These are phyloP conservation scores for Blattamonas nauphoetae DNA, from an alignment of 78 protist species.

Conservation along the genomic window DNA sequence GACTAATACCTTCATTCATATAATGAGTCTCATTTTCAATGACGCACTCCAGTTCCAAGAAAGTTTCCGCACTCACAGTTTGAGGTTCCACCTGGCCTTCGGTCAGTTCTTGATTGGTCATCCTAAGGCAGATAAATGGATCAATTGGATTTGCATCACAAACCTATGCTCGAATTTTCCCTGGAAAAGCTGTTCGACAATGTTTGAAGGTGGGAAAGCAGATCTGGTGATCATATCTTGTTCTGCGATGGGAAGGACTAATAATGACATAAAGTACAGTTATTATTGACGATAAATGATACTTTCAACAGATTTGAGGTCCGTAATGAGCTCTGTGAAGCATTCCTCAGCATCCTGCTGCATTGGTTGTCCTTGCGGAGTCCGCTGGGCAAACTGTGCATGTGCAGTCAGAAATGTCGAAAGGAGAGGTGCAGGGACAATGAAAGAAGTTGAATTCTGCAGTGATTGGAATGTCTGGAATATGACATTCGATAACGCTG, in stretches of 20 bases:
- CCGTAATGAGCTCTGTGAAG: not conserved
- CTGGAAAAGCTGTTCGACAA: not conserved
- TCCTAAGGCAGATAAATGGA: too few species aligned
- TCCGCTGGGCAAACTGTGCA: constrained; percentile 25
- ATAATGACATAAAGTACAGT: not conserved
- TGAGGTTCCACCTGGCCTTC: too few species aligned
- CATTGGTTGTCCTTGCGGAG: constrained; percentile 21
- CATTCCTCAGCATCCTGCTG: constrained; percentile 40
- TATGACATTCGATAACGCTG: not conserved
- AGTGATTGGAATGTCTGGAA: not conserved
- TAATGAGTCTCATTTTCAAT: not conserved
- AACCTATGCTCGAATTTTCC: not conserved
- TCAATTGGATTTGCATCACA: too few species aligned
- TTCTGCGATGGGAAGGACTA: not conserved
- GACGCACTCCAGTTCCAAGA: not conserved
- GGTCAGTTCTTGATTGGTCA: too few species aligned
- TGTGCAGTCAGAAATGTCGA: not conserved
- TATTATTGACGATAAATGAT: not conserved
- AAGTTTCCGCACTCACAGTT: not conserved
- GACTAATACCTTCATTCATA: not conserved
- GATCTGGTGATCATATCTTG: not conserved
- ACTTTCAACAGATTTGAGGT: not conserved
- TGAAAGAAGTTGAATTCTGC: not conserved
- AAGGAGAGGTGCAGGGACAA: not conserved
- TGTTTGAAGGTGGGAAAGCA: not conserved